These are phyloP conservation scores for Termitomyces eurrhizus DNA, from an alignment of 768 basidiomycete species.

Conservation along the genomic window DNA sequence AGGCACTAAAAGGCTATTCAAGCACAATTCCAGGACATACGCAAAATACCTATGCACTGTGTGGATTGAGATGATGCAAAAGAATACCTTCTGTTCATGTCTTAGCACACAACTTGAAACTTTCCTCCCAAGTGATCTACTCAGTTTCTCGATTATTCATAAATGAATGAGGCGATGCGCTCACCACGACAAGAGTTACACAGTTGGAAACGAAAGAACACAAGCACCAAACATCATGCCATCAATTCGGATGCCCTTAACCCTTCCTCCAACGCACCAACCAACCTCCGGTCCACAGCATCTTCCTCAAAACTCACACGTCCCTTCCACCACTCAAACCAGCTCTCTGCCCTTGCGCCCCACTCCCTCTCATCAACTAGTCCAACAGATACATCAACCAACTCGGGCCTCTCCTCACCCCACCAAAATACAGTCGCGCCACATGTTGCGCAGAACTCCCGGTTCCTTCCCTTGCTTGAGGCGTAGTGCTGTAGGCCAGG, in stretches of 20 bases:
- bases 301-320: constrained; percentile 19
- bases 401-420: constrained; percentile 18
- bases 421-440: constrained; percentile 29
- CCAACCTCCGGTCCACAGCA: constrained; percentile 12
- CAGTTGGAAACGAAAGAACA: no score
- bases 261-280: constrained; percentile 13
- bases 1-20: no score
- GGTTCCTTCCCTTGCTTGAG: constrained; percentile 19
- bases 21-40: no score
- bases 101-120: no score
- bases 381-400: constrained; percentile 22
- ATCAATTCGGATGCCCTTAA: not conserved
- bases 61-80: no score
- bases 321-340: constrained; percentile 19
- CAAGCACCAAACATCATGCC: no score
- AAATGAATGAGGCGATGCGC: no score
- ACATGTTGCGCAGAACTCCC: constrained; percentile 28
- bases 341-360: constrained; percentile 17
- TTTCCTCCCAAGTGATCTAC: no score
- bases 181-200: no score
- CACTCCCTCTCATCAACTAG: constrained; percentile 15
- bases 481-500: constrained; percentile 21
- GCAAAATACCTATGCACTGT: no score
- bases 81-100: no score
- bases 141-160: no score